These are phyloP conservation scores for Flaveria linearis DNA, from an alignment of 129 eudicot species.

Conservation along the genomic window DNA sequence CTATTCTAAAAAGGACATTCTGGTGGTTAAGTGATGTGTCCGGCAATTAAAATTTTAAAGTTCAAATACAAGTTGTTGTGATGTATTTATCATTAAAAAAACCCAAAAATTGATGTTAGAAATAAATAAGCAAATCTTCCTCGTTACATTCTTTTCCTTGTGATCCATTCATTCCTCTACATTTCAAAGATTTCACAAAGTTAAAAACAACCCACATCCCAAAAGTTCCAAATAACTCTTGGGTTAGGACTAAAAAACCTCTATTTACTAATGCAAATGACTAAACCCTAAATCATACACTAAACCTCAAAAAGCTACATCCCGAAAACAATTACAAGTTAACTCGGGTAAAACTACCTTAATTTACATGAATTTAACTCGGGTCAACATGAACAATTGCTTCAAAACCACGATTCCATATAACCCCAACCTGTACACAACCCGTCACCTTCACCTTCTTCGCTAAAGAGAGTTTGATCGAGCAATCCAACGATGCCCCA, in stretches of 20 bases:
- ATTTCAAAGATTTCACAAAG: no score
- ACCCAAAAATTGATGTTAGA: no score
- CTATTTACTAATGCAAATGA: conserved; percentile 48
- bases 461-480: conserved; percentile 89
- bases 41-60: no score
- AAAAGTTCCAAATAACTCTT: conserved; percentile 30
- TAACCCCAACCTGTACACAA: conserved; percentile 88
- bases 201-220: conserved; percentile 10
- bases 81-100: no score
- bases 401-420: conserved; percentile 65
- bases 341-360: conserved; percentile 45
- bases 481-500: conserved; percentile 92
- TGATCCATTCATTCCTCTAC: no score
- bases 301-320: conserved; percentile 35
- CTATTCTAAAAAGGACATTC: no score
- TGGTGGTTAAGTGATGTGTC: no score
- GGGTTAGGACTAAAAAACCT: conserved; percentile 36
- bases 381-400: neutral
- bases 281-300: conserved; percentile 40
- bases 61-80: no score
- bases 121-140: no score
- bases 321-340: conserved; percentile 14
- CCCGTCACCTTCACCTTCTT: conserved; percentile 30
- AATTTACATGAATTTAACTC: conserved; percentile 50
- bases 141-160: no score